Evolutionary conservation across 1,284 basidiomycete genomes (phyloP), one percentile per base, ranked within the genome.

Genomic region (Boletus sp.): DNA sequence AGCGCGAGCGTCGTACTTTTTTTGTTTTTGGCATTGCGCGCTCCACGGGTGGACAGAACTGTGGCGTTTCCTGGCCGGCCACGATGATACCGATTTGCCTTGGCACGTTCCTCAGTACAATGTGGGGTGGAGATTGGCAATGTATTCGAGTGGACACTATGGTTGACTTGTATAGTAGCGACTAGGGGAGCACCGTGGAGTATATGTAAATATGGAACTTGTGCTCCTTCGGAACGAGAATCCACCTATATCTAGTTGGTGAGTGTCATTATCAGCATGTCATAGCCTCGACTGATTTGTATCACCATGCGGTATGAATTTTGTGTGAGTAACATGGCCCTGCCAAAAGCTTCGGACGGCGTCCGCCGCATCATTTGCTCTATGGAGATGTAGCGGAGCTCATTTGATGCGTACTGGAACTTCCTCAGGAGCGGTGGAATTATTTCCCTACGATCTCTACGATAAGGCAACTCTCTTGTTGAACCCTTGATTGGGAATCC

Each of bases 231-330:
- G 20, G 16, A 29, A 44, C 4, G 45, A 45, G 41, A 32, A 53
- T 26, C 4, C 41, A 36, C 39, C 29, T 44, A 30, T 30, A n/a
- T n/a, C 25, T 20, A 17, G 43, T 38, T 27, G 29, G 32, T 27
- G 26, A 10, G 8, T 16, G 36, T 40, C 37, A 12, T 38, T 38
- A 32, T 57, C 41, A 39, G 27, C 32, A 30, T 33, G 42, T 30
- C 61, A 64, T 57, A 56, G 58, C 59, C 58, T 59, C 33, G 20
- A 45, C 35, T 26, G 49, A 55, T 49, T 32, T 16, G 44, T 43
- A 41, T 46, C 42, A 17, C 44, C 36, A 29, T 46, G 44, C 16
- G 17, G 14, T 16, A 32, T 17, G 16, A 17, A 12, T 19, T 8
- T 27, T 8, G 35, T 34, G 22, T 34, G 29, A 23, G 49, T 42